These are phyloP conservation scores for Backusella macrospora DNA, from an alignment of 192 early-diverging fungal genomes.

Conservation along the genomic window DNA sequence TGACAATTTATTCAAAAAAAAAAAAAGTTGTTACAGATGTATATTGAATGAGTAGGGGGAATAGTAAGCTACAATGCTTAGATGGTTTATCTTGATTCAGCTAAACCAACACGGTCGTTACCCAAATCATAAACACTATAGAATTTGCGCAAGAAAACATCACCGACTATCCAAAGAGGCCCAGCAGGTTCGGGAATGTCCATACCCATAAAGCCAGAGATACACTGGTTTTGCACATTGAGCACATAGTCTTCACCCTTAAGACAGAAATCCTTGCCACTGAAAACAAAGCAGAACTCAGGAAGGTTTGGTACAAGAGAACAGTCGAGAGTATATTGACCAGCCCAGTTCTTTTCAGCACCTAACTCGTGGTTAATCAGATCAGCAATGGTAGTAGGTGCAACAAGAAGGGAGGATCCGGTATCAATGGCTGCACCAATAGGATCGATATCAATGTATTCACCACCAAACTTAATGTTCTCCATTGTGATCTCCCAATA, in stretches of 20 bases:
- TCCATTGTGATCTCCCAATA: conserved; percentile 97
- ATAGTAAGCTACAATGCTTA: neutral
- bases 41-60: conserved; percentile 4
- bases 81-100: conserved; percentile 22
- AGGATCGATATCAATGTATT: conserved; percentile 64
- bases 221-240: conserved; percentile 68
- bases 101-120: conserved; percentile 74
- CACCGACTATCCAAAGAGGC: conserved; percentile 85
- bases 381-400: conserved; percentile 80
- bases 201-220: conserved; percentile 91
- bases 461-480: conserved; percentile 77
- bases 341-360: conserved; percentile 89
- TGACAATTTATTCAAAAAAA: neutral
- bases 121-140: conserved; percentile 75
- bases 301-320: conserved; percentile 72
- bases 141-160: conserved; percentile 83
- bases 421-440: conserved; percentile 90
- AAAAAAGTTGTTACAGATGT: neutral
- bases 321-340: conserved; percentile 87
- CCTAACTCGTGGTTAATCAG: conserved; percentile 90
- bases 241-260: conserved; percentile 69
- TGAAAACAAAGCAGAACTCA: conserved; percentile 72
- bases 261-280: conserved; percentile 57
- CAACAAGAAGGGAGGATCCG: conserved; percentile 83
- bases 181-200: conserved; percentile 79